These are phyloP conservation scores for Trichoderma erinaceum DNA, from an alignment of 495 filamentous ascomycete genomes.

Conservation along the genomic window DNA sequence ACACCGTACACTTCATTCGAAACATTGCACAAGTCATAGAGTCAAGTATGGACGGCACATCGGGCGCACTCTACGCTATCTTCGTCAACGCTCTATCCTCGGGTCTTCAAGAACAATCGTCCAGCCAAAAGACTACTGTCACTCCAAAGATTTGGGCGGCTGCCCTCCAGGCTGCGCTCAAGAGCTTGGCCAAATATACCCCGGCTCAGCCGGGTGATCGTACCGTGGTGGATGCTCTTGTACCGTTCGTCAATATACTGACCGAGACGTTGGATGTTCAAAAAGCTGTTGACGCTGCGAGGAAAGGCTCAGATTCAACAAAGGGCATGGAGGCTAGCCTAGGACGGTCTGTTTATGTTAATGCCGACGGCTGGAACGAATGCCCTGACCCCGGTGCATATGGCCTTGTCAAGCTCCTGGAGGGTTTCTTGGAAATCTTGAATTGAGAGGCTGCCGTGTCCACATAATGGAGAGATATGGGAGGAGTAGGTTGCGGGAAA, in stretches of 20 bases:
- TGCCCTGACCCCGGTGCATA: conserved; percentile 89
- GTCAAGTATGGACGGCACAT: conserved; percentile 89
- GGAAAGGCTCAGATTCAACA: conserved; percentile 70
- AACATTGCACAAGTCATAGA: conserved; percentile 76
- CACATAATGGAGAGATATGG: background rate
- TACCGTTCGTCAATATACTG: conserved; percentile 73
- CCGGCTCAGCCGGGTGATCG: conserved; percentile 84
- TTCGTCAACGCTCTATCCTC: conserved; percentile 87
- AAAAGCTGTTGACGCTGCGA: conserved; percentile 66
- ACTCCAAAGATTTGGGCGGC: conserved; percentile 60
- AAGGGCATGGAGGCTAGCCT: conserved; percentile 90
- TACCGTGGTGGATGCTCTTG: conserved; percentile 83
- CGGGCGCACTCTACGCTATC: conserved; percentile 89
- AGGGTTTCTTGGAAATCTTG: background rate
- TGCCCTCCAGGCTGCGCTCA: conserved; percentile 63
- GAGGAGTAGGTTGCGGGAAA: background rate
- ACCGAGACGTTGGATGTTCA: conserved; percentile 54
- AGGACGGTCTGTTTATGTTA: conserved; percentile 86
- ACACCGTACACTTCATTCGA: conserved; percentile 66
- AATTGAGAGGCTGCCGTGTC: background rate
- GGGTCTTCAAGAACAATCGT: conserved; percentile 58
- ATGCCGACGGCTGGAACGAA: conserved; percentile 66
- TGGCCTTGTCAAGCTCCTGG: conserved; percentile 48
- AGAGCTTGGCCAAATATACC: conserved; percentile 73
- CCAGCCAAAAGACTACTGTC: conserved; percentile 24